These are phyloP conservation scores for Rhizopogon salebrosus DNA, from an alignment of 768 basidiomycete species.

Conservation along the genomic window DNA sequence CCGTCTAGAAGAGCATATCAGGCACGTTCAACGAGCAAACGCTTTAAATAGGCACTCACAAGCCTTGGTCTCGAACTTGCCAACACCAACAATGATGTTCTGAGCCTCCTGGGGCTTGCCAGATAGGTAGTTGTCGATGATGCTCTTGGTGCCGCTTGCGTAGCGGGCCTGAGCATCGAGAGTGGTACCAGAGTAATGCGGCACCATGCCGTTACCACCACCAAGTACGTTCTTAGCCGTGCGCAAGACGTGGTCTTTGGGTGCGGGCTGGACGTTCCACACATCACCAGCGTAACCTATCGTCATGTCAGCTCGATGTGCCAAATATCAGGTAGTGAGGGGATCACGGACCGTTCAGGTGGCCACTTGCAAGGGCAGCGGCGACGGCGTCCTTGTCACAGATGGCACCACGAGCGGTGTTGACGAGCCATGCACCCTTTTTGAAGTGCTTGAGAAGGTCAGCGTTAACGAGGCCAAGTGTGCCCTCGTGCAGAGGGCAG, in stretches of 20 bases:
- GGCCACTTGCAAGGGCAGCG: constrained; percentile 69
- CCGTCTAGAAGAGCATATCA: constrained; percentile 4
- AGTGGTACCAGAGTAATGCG: constrained; percentile 85
- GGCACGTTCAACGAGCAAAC: not conserved
- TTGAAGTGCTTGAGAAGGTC: constrained; percentile 87
- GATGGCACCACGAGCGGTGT: constrained; percentile 91
- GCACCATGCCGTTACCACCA: constrained; percentile 87
- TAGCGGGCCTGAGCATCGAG: constrained; percentile 88
- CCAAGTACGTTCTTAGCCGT: constrained; percentile 75
- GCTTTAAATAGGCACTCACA: constrained; percentile 25
- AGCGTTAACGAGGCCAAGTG: constrained; percentile 72
- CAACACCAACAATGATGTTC: constrained; percentile 77
- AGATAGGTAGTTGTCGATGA: constrained; percentile 65
- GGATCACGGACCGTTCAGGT: constrained; percentile 49
- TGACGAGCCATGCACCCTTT: constrained; percentile 88
- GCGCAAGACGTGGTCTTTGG: constrained; percentile 83
- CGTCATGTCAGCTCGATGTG: not conserved
- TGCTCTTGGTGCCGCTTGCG: constrained; percentile 63
- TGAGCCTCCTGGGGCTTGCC: constrained; percentile 64
- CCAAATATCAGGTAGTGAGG: not conserved
- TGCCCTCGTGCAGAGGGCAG: constrained; percentile 83
- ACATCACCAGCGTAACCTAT: constrained; percentile 51
- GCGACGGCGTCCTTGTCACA: constrained; percentile 81
- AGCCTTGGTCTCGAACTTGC: constrained; percentile 46
- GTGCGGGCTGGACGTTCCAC: constrained; percentile 86